A percentile compares a stretch with the other conserved stretches of the same genome.
These are phyloP conservation scores for Dunaliella primolecta DNA, from an alignment of 139 green algal genomes.

Conservation along the genomic window DNA sequence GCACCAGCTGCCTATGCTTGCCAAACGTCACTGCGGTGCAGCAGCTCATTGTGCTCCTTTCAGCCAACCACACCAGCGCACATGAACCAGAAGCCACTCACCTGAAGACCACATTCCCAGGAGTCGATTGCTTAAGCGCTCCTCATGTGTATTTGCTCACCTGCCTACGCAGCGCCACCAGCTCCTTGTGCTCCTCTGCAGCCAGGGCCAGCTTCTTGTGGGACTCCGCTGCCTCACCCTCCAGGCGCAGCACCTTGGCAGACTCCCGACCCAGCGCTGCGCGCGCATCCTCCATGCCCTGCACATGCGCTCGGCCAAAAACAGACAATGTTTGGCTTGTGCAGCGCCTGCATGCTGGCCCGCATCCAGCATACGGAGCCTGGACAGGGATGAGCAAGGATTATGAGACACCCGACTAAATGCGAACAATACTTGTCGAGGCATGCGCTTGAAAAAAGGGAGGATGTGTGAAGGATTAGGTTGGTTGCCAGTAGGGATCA, in stretches of 20 bases:
- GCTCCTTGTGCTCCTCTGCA: conserved; percentile 23
- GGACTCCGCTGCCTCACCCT: conserved; percentile 58
- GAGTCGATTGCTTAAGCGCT: background rate
- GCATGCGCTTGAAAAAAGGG: no score
- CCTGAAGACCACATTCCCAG: background rate
- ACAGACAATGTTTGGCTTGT: conserved; percentile 42
- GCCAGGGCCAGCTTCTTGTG: conserved; percentile 20
- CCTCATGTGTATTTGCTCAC: background rate
- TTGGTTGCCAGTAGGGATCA: no score
- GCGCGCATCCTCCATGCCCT: conserved; percentile 31
- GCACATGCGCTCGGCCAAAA: background rate
- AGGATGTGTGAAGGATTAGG: no score
- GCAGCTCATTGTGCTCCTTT: background rate
- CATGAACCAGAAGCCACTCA: background rate
- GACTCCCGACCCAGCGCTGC: conserved; percentile 45
- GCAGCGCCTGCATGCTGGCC: conserved; percentile 6
- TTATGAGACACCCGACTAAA: no score
- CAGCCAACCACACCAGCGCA: background rate
- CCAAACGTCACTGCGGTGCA: no score
- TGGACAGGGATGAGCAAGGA: no score
- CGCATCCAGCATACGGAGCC: no score
- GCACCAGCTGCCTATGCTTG: no score
- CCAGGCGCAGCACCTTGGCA: conserved; percentile 45
- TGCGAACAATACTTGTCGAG: no score
- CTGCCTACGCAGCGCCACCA: conserved; percentile 29